Evolutionary conservation across 176 grass and related monocot genomes (phyloP).

Genomic region (Paspalum notatum): DNA sequence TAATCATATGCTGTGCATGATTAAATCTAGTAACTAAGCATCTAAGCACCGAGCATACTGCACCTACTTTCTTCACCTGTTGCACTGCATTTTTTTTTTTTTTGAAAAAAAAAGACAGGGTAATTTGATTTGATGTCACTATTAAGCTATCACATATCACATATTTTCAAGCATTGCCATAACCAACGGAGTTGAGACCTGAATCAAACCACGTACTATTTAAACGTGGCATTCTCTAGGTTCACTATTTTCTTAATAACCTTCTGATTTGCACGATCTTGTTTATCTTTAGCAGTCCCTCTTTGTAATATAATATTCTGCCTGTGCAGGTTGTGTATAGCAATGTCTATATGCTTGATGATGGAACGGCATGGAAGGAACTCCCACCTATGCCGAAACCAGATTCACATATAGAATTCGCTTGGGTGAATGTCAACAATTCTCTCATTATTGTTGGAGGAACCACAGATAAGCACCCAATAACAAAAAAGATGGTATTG

Average conservation of each 20-base stretch:
- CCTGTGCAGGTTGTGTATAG: slow-evolving; percentile 78
- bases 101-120: not conserved
- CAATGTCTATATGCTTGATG: slow-evolving; percentile 96
- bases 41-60: not conserved
- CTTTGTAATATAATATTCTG: slow-evolving; percentile 7
- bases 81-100: not conserved
- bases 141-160: not conserved
- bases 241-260: slow-evolving; percentile 34
- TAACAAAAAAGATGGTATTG: slow-evolving; percentile 84
- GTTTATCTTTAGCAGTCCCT: not conserved
- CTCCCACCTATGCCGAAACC: slow-evolving; percentile 86
- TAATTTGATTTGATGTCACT: slow-evolving; percentile 4
- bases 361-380: slow-evolving; percentile 76
- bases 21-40: slow-evolving; percentile 19
- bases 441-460: slow-evolving; percentile 88
- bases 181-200: not conserved
- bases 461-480: slow-evolving; percentile 88
- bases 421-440: slow-evolving; percentile 89
- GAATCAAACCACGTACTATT: slow-evolving; percentile 4
- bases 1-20: not conserved
- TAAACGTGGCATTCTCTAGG: slow-evolving; percentile 6
- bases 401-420: slow-evolving; percentile 98
- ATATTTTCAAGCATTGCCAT: not conserved
- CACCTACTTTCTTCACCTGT: not conserved
- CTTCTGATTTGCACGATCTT: not conserved